Conservation (phyloP, 495 filamentous ascomycete genomes). For the Penicillium waksmanii region DNA sequence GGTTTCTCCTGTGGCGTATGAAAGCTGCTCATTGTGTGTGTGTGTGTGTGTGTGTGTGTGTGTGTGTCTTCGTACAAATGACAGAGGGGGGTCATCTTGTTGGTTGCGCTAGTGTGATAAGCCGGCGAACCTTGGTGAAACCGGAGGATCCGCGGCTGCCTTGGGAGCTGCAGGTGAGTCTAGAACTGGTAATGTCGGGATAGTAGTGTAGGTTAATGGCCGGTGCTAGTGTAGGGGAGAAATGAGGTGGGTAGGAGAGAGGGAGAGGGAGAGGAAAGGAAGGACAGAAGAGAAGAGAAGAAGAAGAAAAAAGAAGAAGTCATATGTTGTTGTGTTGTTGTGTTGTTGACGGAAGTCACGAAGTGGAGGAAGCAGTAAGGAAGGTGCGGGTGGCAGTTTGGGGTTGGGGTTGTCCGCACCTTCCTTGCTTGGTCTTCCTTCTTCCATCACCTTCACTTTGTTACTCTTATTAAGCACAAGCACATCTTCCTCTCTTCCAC, state of each 20-base stretch:
- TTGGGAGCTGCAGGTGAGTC: constrained; percentile 5
- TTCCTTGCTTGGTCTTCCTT: background rate
- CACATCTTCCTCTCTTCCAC: constrained; percentile 9
- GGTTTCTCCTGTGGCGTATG: no score
- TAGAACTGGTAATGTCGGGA: constrained; percentile 1
- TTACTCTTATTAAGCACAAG: constrained; percentile 6
- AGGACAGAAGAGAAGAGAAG: no score
- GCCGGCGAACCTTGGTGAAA: constrained; percentile 6
- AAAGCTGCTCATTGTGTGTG: no score
- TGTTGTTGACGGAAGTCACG: no score
- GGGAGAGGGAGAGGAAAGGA: background rate
- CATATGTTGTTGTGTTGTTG: no score
- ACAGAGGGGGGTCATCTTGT: no score
- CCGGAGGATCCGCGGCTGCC: constrained; percentile 1
- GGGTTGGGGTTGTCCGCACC: no score
- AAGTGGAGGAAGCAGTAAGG: no score
- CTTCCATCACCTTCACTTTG: background rate
- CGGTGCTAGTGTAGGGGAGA: background rate
- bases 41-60: no score
- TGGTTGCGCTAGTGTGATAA: background rate
- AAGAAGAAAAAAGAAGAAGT: no score
- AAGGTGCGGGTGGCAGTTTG: no score
- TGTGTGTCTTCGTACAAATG: no score
- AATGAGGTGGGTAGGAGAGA: background rate
- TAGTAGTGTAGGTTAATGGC: background rate